phyloP scores from a whole-genome alignment of 2,329 filamentous ascomycete genomes.

The Ceratocystis papillata region DNA sequence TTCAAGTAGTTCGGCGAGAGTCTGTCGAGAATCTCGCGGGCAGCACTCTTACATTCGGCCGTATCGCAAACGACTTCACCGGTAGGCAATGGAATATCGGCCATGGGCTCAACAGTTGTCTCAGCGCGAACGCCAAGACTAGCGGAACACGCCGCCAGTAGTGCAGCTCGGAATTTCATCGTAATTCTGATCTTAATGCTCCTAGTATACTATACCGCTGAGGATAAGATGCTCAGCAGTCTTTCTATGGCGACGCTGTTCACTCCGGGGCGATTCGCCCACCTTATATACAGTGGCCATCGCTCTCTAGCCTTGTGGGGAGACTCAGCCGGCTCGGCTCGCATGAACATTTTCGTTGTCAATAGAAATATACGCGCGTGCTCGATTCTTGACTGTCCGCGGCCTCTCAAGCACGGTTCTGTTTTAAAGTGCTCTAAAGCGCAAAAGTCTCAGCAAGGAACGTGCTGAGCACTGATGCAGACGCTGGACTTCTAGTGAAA shows the following conservation, averaged over 20 bases:
- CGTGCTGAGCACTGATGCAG: neutral
- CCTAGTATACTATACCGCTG: too few species aligned
- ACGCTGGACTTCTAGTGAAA: neutral
- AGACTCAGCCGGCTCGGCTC: neutral
- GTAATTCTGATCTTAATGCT: neutral
- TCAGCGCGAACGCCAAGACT: neutral
- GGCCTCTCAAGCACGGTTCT: neutral
- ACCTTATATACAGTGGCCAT: neutral
- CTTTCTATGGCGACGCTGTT: neutral
- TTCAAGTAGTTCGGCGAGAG: constrained; percentile 41
- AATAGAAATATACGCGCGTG: neutral
- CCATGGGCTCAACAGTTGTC: neutral
- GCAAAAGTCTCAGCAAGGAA: neutral
- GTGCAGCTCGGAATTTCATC: neutral
- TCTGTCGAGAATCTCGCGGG: constrained; percentile 30
- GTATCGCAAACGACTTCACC: constrained; percentile 25
- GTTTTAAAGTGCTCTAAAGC: neutral
- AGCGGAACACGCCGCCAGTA: neutral
- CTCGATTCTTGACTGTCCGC: neutral
- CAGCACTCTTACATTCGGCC: constrained; percentile 29
- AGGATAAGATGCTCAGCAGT: neutral
- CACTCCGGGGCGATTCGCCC: neutral
- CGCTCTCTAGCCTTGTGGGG: too few species aligned
- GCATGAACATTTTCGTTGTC: neutral
- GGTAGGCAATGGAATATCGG: neutral